phyloP scores from a whole-genome alignment of 2,329 filamentous ascomycete genomes.

The Stagonosporopsis chrysanthemi region DNA sequence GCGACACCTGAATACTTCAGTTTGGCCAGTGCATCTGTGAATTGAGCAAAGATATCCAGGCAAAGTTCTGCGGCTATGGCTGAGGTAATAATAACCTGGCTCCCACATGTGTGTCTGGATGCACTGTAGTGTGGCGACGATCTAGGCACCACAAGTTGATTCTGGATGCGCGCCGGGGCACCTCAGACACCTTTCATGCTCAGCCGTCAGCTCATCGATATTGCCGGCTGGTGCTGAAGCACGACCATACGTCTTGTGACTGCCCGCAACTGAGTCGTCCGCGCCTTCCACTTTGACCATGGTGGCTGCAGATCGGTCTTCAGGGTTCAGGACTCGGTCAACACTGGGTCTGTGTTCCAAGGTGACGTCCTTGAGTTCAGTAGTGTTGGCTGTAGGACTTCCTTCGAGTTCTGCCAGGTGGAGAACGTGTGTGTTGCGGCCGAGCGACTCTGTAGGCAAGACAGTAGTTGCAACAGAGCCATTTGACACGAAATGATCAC shows the following conservation, averaged over 20 bases:
- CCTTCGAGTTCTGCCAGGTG: conserved; percentile 1
- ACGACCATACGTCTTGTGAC: background rate
- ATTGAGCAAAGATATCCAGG: background rate
- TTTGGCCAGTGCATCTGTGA: background rate
- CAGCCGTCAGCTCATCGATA: background rate
- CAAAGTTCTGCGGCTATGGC: background rate
- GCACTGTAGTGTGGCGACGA: too few species aligned
- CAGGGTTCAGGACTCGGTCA: background rate
- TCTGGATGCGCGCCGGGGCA: background rate
- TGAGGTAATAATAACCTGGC: background rate
- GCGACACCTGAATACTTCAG: background rate
- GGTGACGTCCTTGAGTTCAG: background rate
- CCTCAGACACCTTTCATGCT: background rate
- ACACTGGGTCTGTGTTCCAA: background rate
- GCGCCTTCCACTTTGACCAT: background rate
- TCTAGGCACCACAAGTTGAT: background rate
- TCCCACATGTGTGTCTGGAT: background rate
- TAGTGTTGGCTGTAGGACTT: background rate
- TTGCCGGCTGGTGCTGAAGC: too few species aligned
- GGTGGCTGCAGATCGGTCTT: background rate
- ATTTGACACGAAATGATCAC: background rate
- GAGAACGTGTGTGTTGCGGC: background rate
- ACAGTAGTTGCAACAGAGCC: background rate
- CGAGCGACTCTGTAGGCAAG: background rate
- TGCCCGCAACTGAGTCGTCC: background rate